phyloP scores from a whole-genome alignment of 2,329 filamentous ascomycete genomes.

The Emericellopsis atlantica region DNA sequence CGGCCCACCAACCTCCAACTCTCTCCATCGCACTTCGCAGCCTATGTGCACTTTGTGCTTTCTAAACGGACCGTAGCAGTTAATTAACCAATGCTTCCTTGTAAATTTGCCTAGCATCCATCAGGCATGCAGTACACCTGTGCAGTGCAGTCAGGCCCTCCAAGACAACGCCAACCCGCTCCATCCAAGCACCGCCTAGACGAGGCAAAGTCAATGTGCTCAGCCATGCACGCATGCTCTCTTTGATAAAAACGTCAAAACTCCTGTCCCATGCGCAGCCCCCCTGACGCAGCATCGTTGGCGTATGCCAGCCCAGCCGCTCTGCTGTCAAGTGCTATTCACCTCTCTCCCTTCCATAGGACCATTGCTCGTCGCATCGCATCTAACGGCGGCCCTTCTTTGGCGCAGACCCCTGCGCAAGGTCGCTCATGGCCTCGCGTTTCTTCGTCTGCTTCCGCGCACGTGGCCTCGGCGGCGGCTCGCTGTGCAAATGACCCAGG shows the following conservation, averaged over 20 bases:
- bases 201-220: not conserved
- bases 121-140: too few species aligned
- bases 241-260: not conserved
- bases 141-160: not conserved
- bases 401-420: constrained; percentile 11
- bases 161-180: not conserved
- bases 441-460: constrained; percentile 38
- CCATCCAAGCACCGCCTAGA: not conserved
- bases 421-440: constrained; percentile 27
- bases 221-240: not conserved
- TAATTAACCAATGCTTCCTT: too few species aligned
- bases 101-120: too few species aligned
- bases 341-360: not conserved
- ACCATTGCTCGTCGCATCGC: too few species aligned
- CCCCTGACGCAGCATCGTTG: too few species aligned
- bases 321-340: not conserved
- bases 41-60: too few species aligned
- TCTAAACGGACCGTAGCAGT: too few species aligned
- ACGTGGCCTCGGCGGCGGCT: constrained; percentile 33
- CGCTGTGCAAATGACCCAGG: constrained; percentile 43
- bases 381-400: constrained; percentile 10
- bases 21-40: too few species aligned
- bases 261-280: not conserved
- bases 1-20: too few species aligned
- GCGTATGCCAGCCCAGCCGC: too few species aligned